phyloP scores from a whole-genome alignment of 805 yeast genomes.

The Barnettozyma vustinii region DNA sequence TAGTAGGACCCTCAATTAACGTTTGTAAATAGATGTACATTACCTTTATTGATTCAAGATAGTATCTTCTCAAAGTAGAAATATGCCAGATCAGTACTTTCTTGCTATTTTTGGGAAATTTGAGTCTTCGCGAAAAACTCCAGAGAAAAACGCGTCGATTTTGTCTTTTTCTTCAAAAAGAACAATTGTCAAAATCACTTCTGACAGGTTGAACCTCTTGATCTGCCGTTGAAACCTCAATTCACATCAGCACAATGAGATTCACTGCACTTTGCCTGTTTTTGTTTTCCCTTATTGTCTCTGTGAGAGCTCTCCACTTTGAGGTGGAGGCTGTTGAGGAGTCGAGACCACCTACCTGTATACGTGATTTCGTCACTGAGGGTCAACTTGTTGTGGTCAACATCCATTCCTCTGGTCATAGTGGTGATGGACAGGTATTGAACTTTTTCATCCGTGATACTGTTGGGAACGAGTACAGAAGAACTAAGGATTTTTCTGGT shows the following conservation, averaged over 20 bases:
- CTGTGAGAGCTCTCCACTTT: conserved; percentile 40
- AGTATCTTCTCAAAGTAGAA: neutral
- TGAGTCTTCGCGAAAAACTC: neutral
- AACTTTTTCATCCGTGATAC: conserved; percentile 66
- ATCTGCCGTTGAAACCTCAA: neutral
- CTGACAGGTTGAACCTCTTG: neutral
- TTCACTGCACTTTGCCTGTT: conserved; percentile 8
- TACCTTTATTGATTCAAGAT: neutral
- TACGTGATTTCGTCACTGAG: conserved; percentile 84
- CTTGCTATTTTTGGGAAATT: neutral
- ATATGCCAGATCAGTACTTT: neutral
- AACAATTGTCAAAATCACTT: neutral
- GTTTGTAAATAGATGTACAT: neutral
- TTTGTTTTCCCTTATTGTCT: conserved; percentile 10
- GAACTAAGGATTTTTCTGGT: conserved; percentile 71
- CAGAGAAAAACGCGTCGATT: neutral
- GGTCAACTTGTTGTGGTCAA: conserved; percentile 87
- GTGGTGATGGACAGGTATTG: conserved; percentile 85
- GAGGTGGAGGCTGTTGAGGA: conserved; percentile 45
- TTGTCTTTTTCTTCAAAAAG: neutral
- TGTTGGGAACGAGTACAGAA: conserved; percentile 80
- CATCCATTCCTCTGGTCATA: conserved; percentile 64
- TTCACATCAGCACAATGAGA: conserved; percentile 14
- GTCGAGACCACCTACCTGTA: conserved; percentile 61
- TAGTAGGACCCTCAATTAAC: neutral